phyloP scores from a whole-genome alignment of 257 asterid genomes.

The Penstemon davidsonii region DNA sequence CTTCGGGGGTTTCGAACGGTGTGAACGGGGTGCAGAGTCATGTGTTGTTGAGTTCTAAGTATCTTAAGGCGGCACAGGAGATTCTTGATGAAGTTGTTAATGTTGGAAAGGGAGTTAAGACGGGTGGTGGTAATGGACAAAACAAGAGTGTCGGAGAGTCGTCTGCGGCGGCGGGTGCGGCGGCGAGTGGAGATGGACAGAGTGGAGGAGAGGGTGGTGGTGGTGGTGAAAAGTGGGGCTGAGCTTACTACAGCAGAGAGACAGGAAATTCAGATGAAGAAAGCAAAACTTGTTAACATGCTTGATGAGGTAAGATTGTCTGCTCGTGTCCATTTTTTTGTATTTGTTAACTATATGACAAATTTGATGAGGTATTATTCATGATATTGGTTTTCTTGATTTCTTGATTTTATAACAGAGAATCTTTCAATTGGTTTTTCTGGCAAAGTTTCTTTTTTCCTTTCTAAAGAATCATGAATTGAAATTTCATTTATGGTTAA shows the following conservation, averaged over 20 bases:
- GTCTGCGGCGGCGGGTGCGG: neutral
- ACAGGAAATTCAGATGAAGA: constrained; percentile 82
- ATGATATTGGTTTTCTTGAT: too few relatives aligned
- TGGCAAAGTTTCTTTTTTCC: too few relatives aligned
- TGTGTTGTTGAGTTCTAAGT: constrained; percentile 57
- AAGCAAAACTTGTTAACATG: constrained; percentile 66
- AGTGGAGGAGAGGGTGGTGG: constrained; percentile 25
- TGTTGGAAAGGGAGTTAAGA: constrained; percentile 38
- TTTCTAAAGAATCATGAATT: too few relatives aligned
- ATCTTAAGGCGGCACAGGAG: constrained; percentile 60
- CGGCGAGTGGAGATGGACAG: neutral
- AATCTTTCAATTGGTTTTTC: too few relatives aligned
- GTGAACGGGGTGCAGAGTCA: constrained; percentile 24
- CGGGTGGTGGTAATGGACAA: constrained; percentile 27
- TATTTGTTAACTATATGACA: too few relatives aligned
- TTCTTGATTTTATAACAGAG: too few relatives aligned
- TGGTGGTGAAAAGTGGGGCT: constrained; percentile 5
- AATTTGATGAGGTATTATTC: too few relatives aligned
- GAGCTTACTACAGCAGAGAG: constrained; percentile 64
- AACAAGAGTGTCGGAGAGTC: constrained; percentile 33
- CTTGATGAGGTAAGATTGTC: constrained; percentile 62
- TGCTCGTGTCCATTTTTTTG: too few relatives aligned
- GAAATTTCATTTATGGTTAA: too few relatives aligned
- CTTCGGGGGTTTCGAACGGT: neutral
- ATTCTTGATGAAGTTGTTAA: constrained; percentile 66